Conservation (phyloP, 805 yeast genomes). For the Sugiyamaella valdiviana region DNA sequence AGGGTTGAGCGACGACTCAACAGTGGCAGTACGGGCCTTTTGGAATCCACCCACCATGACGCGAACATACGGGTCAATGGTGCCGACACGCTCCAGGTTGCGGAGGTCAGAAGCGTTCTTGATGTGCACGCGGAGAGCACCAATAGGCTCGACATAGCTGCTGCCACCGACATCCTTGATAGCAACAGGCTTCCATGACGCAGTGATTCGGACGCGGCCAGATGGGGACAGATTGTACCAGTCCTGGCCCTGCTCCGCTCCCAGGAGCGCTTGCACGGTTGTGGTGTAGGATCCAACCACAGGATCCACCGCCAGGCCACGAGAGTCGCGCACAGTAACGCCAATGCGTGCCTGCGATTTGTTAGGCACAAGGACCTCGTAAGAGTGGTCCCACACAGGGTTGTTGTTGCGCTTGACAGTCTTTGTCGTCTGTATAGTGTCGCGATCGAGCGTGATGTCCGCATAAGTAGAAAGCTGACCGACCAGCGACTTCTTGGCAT, state of each 20-base stretch:
- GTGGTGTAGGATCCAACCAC: slow-evolving; percentile 50
- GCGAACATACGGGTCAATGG: slow-evolving; percentile 86
- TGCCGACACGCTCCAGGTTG: slow-evolving; percentile 84
- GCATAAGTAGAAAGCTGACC: slow-evolving; percentile 59
- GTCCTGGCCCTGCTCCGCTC: slow-evolving; percentile 69
- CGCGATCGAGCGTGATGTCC: slow-evolving; percentile 63
- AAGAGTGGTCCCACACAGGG: slow-evolving; percentile 59
- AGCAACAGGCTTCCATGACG: slow-evolving; percentile 83
- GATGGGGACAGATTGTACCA: slow-evolving; percentile 65
- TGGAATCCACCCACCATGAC: slow-evolving; percentile 69
- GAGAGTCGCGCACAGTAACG: slow-evolving; percentile 57
- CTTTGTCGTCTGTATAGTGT: slow-evolving; percentile 51
- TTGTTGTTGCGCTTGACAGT: slow-evolving; percentile 53
- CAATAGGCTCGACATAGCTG: slow-evolving; percentile 92
- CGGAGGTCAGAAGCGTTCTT: slow-evolving; percentile 67
- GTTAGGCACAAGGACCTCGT: slow-evolving; percentile 65
- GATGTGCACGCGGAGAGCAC: slow-evolving; percentile 70
- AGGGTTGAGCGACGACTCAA: slow-evolving; percentile 66
- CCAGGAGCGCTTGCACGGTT: slow-evolving; percentile 54
- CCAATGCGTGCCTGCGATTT: slow-evolving; percentile 65
- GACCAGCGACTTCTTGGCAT: slow-evolving; percentile 35
- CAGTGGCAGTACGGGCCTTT: slow-evolving; percentile 68
- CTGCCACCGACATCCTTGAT: slow-evolving; percentile 62
- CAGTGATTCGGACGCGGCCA: slow-evolving; percentile 65
- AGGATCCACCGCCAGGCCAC: slow-evolving; percentile 53